Evolutionary conservation across 345 rosid species (phyloP).

Genomic region (Populus nigra): DNA sequence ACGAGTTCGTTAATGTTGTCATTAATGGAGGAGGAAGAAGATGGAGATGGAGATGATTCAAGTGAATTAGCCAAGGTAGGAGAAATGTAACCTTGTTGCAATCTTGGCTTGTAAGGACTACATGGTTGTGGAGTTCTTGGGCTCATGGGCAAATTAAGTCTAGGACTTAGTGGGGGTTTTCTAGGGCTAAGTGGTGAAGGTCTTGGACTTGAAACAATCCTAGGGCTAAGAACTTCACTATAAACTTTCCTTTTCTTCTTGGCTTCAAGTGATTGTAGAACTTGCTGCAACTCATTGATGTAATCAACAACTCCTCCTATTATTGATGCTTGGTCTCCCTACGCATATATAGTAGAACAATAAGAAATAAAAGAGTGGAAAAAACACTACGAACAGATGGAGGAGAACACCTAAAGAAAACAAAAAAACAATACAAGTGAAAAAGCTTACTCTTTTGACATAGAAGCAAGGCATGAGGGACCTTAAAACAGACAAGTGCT

Average conservation of each 20-base stretch:
- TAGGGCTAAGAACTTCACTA: conserved; percentile 84
- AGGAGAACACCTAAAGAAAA: not conserved
- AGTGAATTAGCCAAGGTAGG: conserved; percentile 42
- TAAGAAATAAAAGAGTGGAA: not conserved
- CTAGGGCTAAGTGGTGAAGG: conserved; percentile 74
- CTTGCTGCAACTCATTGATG: conserved; percentile 87
- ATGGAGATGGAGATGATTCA: conserved; percentile 51
- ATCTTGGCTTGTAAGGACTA: conserved; percentile 60
- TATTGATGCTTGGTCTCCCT: conserved; percentile 99
- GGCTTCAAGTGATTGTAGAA: conserved; percentile 81
- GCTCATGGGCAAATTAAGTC: conserved; percentile 65
- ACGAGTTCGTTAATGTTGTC: conserved; percentile 61
- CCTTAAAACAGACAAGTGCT: conserved; percentile 73
- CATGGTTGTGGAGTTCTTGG: conserved; percentile 77
- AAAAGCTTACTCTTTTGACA: conserved; percentile 81
- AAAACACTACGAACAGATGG: not conserved
- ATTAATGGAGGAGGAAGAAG: conserved; percentile 49
- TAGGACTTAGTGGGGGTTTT: conserved; percentile 48
- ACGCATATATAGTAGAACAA: not conserved
- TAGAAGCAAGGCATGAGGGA: conserved; percentile 98
- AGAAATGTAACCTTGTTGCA: conserved; percentile 45
- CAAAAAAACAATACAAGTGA: not conserved
- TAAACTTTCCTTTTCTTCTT: conserved; percentile 90
- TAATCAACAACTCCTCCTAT: conserved; percentile 97
- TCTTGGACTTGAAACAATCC: conserved; percentile 60